These are phyloP conservation scores for Phytophthora melonis DNA, from an alignment of 352 stramenopile species.

Conservation along the genomic window DNA sequence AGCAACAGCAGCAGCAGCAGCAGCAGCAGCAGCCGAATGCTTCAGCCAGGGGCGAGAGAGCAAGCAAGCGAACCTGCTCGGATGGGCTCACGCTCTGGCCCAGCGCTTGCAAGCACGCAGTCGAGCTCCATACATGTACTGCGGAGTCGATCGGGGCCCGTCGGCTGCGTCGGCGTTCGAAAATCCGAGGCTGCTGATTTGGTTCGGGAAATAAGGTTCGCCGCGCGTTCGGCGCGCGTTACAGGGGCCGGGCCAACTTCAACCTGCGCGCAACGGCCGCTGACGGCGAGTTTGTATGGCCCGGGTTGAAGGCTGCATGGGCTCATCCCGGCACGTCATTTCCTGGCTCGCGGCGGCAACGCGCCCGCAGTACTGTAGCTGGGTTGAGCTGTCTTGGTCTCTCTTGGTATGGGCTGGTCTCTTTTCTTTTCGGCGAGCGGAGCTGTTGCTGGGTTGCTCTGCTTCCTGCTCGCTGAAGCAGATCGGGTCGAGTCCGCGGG, in stretches of 20 bases:
- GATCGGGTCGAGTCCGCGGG: not conserved
- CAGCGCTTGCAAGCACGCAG: not conserved
- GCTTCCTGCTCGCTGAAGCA: not conserved
- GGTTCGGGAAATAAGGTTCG: constrained; percentile 2
- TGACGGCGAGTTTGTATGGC: not conserved
- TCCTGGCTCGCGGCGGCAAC: constrained; percentile 3
- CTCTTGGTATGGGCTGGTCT: not conserved
- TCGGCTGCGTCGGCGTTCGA: constrained; percentile 2
- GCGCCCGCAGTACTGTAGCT: not conserved
- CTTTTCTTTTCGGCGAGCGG: not conserved
- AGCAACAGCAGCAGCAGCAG: no score
- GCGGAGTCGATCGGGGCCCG: not conserved
- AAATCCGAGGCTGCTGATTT: not conserved
- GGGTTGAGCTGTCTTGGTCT: no score
- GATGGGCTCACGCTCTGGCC: not conserved
- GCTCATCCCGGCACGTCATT: constrained; percentile 5
- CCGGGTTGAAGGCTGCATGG: not conserved
- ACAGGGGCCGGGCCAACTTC: not conserved
- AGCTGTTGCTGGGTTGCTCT: not conserved
- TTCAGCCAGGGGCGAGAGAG: not conserved
- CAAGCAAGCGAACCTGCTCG: no score
- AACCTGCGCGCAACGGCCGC: not conserved
- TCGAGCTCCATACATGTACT: not conserved
- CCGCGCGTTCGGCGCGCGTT: not conserved
- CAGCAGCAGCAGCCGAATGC: not conserved